These are phyloP conservation scores for Leptographium flavum DNA, from an alignment of 2,329 filamentous ascomycete species.

Conservation along the genomic window DNA sequence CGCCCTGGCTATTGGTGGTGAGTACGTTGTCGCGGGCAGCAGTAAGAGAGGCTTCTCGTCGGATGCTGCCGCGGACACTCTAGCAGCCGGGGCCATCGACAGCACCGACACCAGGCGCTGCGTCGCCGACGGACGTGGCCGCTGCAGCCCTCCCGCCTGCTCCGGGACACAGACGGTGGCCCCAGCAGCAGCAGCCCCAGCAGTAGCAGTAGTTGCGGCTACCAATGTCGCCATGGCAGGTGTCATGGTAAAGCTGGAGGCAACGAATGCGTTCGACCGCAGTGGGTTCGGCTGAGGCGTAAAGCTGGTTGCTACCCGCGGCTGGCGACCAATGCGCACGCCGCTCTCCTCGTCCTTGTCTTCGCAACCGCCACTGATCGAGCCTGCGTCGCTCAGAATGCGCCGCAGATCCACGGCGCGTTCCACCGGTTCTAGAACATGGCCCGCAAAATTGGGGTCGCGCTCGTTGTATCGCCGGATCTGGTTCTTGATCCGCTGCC, in stretches of 20 bases:
- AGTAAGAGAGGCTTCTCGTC: conserved; percentile 20
- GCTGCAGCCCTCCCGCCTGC: not conserved
- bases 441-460: conserved; percentile 18
- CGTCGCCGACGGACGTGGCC: not conserved
- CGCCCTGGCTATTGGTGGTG: conserved; percentile 11
- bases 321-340: not conserved
- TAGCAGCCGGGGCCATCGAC: conserved; percentile 14
- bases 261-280: not conserved
- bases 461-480: conserved; percentile 21
- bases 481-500: conserved; percentile 27
- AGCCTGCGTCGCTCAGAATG: conserved; percentile 21
- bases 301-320: not conserved
- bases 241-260: not conserved
- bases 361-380: conserved; percentile 13
- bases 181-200: not conserved
- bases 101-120: not conserved
- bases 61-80: conserved; percentile 25
- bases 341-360: conserved; percentile 19
- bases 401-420: conserved; percentile 16
- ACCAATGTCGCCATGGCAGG: not conserved
- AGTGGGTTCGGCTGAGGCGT: not conserved
- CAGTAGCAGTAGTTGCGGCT: not conserved
- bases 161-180: not conserved
- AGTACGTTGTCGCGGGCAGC: conserved; percentile 34
- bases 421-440: conserved; percentile 20